Conservation (phyloP, 2,329 filamentous ascomycete genomes). For the Berkeleyomyces basicola region DNA sequence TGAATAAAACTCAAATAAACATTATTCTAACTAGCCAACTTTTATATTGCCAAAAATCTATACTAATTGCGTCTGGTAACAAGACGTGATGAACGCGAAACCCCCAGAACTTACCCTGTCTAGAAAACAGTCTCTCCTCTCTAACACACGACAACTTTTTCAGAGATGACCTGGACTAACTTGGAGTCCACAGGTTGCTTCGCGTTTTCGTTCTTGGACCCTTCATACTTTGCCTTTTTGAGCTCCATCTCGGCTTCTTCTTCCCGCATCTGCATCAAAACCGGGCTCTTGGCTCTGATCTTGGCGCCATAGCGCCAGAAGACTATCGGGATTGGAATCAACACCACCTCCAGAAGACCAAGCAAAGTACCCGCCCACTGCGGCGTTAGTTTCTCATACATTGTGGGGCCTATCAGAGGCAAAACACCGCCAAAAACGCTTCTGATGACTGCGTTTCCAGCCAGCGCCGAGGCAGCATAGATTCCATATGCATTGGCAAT, state of each 20-base stretch:
- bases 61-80: background rate
- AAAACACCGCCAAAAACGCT: constrained; percentile 60
- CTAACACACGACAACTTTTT: background rate
- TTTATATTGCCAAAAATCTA: background rate
- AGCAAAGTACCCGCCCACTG: constrained; percentile 68
- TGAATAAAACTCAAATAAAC: background rate
- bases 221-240: constrained; percentile 8
- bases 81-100: background rate
- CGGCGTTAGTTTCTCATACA: constrained; percentile 54
- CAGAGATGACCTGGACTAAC: background rate
- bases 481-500: constrained; percentile 64
- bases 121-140: background rate
- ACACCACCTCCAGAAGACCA: constrained; percentile 52
- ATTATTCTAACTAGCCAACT: background rate
- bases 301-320: constrained; percentile 49
- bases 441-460: constrained; percentile 61
- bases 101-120: background rate
- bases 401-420: constrained; percentile 54
- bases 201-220: background rate
- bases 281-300: constrained; percentile 35
- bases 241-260: constrained; percentile 24
- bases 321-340: constrained; percentile 65
- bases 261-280: constrained; percentile 29
- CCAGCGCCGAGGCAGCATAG: constrained; percentile 65
- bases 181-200: background rate